Conservation (phyloP, 2,329 filamentous ascomycete genomes). For the Domatiomyces catenatus region DNA sequence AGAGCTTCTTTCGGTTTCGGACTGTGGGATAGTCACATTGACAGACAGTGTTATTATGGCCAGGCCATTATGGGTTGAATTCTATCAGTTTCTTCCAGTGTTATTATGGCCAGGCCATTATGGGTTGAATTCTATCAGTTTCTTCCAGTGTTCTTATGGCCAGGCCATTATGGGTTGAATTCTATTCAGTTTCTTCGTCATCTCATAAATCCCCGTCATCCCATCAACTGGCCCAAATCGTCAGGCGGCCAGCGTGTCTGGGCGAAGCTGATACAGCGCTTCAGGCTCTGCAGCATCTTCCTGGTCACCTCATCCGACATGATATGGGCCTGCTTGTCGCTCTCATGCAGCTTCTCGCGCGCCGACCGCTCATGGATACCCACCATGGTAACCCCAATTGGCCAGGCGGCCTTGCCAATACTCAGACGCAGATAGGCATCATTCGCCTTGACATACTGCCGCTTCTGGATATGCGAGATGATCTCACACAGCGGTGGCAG, state of each 20-base stretch:
- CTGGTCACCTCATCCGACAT: constrained; percentile 92
- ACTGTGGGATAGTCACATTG: no score
- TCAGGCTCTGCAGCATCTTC: constrained; percentile 95
- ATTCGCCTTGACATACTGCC: constrained; percentile 89
- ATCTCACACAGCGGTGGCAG: constrained; percentile 79
- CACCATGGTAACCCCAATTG: constrained; percentile 98
- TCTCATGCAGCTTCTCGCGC: constrained; percentile 82
- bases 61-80: no score
- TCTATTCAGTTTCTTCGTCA: no score
- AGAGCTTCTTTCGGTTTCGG: background rate
- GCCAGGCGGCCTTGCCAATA: constrained; percentile 95
- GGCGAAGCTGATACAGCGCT: constrained; percentile 87
- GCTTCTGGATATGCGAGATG: constrained; percentile 73
- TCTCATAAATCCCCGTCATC: constrained; percentile 31
- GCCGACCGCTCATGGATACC: constrained; percentile 96
- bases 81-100: no score
- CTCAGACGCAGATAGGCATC: constrained; percentile 84
- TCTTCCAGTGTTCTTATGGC: no score
- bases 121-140: no score
- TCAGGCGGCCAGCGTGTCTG: constrained; percentile 93
- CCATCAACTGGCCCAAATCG: constrained; percentile 89
- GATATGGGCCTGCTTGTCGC: constrained; percentile 70
- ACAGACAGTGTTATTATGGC: no score
- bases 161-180: no score
- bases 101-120: no score